Evolutionary conservation across 108 stramenopile species (phyloP), one percentile per base, ranked within the genome.

Genomic region (Cyclotella atomus): DNA sequence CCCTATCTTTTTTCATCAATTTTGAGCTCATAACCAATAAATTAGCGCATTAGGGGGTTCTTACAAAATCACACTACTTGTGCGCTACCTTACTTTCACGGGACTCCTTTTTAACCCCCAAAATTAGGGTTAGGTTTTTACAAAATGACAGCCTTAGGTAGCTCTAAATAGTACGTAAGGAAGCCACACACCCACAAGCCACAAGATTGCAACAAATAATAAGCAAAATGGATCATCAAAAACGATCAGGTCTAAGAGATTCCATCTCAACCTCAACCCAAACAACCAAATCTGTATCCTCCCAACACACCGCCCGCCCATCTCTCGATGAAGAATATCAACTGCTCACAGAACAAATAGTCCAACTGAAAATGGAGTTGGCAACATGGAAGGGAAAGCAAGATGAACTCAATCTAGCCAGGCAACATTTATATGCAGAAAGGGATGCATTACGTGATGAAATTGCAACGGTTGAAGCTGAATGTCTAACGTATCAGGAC

Each of bases 281-380:
- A 20, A 53, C n/a, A 12, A 24, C 59, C 35, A 62, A 45, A 34
- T 59, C 57, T 15, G 30, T 32, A 5, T 32, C 57, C 32, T 2
- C 57, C 12, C 57, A n/a, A 59, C 28, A 59, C 14, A 17, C 7
- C 7, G 1, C 14, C 17, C 45, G 19, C 1, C 8, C 29, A 28
- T 65, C 64, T 46, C 64, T 65, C 46, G 64, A 45, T 6, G 45
- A 45, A 30, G 33, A 46, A 2, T 47, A 65, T 30, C 45, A 65
- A 65, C 27, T 46, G 3, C 29, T 65, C 1, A 29, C 64, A 21
- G 64, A 65, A 47, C 64, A 65, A 49, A 29, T 47, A n/a, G 45
- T 65, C 30, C 64, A 46, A 30, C 64, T 65, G 5, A 65, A 65
- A 49, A 36, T 65, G 32, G 64, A 65, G 19, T n/a, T 65, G 17